Evolutionary conservation across 23 red algal species (phyloP).

Genomic region (Gracilaria gracilis): DNA sequence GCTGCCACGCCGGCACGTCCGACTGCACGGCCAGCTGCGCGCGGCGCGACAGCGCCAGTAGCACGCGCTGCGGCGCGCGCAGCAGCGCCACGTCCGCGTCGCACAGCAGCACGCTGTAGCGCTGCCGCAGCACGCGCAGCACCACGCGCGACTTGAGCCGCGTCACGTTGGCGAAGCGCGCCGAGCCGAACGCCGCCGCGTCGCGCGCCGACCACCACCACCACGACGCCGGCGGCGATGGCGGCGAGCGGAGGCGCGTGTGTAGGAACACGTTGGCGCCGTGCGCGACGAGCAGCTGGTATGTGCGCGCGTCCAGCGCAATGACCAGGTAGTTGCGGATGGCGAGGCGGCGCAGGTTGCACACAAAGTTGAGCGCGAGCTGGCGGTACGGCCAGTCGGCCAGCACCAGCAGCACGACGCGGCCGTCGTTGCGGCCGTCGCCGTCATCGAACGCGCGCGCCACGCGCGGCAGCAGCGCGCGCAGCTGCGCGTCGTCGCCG

Average conservation of each 20-base stretch:
- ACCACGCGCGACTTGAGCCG: constrained; percentile 78
- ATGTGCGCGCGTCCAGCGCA: constrained; percentile 47
- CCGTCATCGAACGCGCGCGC: background rate
- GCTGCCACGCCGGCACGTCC: constrained; percentile 24
- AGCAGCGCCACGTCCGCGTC: constrained; percentile 91
- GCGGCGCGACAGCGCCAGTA: background rate
- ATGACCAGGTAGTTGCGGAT: constrained; percentile 51
- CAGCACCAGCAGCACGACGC: constrained; percentile 8
- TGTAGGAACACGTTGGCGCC: constrained; percentile 38
- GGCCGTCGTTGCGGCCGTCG: background rate
- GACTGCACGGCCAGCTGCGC: constrained; percentile 67
- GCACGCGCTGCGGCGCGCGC: constrained; percentile 30
- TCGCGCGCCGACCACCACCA: background rate
- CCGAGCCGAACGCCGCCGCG: constrained; percentile 56
- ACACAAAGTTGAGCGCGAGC: constrained; percentile 69
- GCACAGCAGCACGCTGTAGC: constrained; percentile 86
- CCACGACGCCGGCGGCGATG: background rate
- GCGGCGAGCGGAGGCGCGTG: background rate
- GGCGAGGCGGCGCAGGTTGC: constrained; percentile 26
- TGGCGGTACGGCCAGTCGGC: constrained; percentile 53
- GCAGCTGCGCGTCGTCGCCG: background rate
- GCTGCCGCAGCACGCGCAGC: constrained; percentile 67
- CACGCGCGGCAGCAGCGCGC: background rate
- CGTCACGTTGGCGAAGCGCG: constrained; percentile 67
- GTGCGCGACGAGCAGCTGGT: constrained; percentile 19